These are phyloP conservation scores for Fremontodendron californicum DNA, from an alignment of 345 rosid genomes.

Conservation along the genomic window DNA sequence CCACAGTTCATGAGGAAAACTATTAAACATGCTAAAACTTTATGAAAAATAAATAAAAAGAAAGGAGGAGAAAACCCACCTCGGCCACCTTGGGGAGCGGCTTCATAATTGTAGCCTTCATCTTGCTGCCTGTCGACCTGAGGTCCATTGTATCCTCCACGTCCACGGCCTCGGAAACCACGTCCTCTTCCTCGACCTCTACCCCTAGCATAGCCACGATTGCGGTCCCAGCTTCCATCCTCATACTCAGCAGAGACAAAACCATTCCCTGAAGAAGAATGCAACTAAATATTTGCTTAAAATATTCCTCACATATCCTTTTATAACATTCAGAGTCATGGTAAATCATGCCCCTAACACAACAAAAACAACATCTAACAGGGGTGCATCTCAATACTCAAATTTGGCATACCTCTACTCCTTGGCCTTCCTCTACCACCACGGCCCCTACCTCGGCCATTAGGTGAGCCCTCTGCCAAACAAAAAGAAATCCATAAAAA, in stretches of 20 bases:
- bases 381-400: neutral
- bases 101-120: conserved; percentile 63
- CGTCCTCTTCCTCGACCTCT: conserved; percentile 92
- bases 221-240: conserved; percentile 71
- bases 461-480: conserved; percentile 66
- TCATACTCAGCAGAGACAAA: conserved; percentile 59
- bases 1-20: neutral
- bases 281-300: conserved; percentile 1
- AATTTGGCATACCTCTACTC: conserved; percentile 33
- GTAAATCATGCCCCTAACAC: neutral
- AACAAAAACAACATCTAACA: neutral
- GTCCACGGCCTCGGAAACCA: conserved; percentile 68
- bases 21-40: neutral
- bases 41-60: neutral
- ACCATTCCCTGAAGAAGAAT: conserved; percentile 58
- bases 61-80: conserved; percentile 16
- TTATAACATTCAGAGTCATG: neutral
- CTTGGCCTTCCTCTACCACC: conserved; percentile 62
- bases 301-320: neutral
- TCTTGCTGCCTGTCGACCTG: conserved; percentile 60
- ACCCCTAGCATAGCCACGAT: conserved; percentile 69
- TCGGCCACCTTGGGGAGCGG: conserved; percentile 38
- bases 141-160: conserved; percentile 83
- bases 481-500: neutral
- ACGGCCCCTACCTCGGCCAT: conserved; percentile 63